Conservation (phyloP, 305 asterid genomes). For the Andrographis paniculata region DNA sequence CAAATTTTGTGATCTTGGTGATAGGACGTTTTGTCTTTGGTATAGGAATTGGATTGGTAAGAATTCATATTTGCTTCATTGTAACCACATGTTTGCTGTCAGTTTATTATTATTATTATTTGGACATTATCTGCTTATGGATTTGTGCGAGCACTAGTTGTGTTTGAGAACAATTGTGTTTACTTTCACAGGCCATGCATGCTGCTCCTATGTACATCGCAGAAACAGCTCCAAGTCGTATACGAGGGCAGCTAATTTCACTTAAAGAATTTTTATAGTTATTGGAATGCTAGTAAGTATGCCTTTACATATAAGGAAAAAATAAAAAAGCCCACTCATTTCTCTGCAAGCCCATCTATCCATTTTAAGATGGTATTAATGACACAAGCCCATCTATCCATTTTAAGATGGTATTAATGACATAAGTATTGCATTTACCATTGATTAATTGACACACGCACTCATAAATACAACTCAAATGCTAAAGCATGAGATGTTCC, state of each 20-base stretch:
- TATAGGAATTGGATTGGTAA: conserved; percentile 93
- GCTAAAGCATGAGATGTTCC: conserved; percentile 15
- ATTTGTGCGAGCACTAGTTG: conserved; percentile 22
- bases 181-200: conserved; percentile 90
- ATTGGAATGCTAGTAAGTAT: conserved; percentile 83
- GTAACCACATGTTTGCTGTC: conserved; percentile 12
- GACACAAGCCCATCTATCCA: conserved; percentile 4
- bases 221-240: conserved; percentile 92
- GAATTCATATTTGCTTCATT: conserved; percentile 18
- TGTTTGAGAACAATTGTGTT: no score
- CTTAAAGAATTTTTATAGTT: conserved; percentile 93
- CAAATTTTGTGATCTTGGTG: conserved; percentile 71
- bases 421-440: conserved; percentile 6
- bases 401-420: no score
- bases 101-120: conserved; percentile 8
- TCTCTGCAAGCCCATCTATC: no score
- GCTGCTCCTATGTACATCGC: conserved; percentile 98
- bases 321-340: no score
- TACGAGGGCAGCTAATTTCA: conserved; percentile 92
- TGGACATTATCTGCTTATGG: conserved; percentile 12
- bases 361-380: no score
- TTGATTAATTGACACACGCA: no score
- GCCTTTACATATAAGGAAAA: no score
- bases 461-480: no score
- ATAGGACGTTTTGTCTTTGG: conserved; percentile 74